Base-by-base conservation (phyloP, 768 basidiomycete genomes). In the Panaeolus papilionaceus region DNA sequence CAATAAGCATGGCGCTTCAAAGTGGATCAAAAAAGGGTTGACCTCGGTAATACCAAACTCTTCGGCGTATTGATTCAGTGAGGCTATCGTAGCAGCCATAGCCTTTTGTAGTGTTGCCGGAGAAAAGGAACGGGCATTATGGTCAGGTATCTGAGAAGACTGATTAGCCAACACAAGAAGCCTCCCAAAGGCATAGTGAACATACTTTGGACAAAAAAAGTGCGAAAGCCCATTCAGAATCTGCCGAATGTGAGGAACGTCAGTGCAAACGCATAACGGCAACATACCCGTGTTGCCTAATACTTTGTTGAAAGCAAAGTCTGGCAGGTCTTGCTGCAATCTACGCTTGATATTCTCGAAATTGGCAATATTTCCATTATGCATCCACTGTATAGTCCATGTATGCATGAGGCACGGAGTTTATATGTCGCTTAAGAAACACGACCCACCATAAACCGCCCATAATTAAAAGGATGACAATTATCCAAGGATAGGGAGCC, bases 151-250 rank as follows among this genome's bases (percentile, higher is more conserved):
- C 95, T 96, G 72, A 10, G 45, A 49, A 39, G 23, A 44, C 74
- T 63, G 70, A 70, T 58, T 23, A 33, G 37, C 37, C 1, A 49
- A 18, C 23, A 20, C 18, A 39, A 45, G 28, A 33, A 33, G 33
- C 26, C 20, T 4, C 20, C 28, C 26, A 40, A 14, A 26, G 70
- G 4, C 20, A 33, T 33, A 12, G 67, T 44, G 64, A 69, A 39
- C 73, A 14, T 69, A 89, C 94, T 82, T 91, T 93, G 2, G 96
- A 94, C 38, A 99, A 79, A 77, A 96, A 93, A 63, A 97, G 80
- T 8, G 94, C 96, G 75, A 99, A 99, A 5, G 94, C 92, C 96
- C 96, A 98, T 83, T 99, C 96, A 3, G 95, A 96, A 79, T 99
- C 97, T 92, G 38, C 20, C 37, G 18, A 45, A 62, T 64, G 62